Base-by-base conservation (phyloP, 345 rosid genomes). In the Leavenworthia alabamica region DNA sequence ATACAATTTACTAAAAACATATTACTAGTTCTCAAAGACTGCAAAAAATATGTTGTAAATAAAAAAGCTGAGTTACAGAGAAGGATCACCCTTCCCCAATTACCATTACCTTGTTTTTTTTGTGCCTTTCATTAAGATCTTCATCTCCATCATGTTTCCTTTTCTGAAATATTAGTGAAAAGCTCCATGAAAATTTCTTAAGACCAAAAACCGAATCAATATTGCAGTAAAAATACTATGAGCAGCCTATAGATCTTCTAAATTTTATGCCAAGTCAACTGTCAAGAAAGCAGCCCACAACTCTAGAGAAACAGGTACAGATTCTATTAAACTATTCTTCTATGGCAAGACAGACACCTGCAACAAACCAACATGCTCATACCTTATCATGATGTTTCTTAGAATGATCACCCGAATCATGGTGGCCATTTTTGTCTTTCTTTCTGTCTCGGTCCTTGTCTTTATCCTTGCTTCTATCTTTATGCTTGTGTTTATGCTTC, bases 21-120 rank as follows among this genome's bases (percentile, higher is more conserved):
- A 49, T 5, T 41, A 40, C 46, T 16, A 31, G 8, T 59, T 41
- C 37, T 67, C 36, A 39, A 24, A 33, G 14, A 42, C 36, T 58
- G 16, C 40, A 19, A 35, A 4, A 17, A 24, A 32, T 13, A 45
- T n/a, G 11, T n/a, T 24, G 46, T n/a, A n/a, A n/a, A n/a, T n/a
- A n/a, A 32, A 9, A 45, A 16, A 14, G n/a, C 9, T 24, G 46
- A 79, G n/a, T n/a, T n/a, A n/a, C n/a, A n/a, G n/a, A n/a, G n/a
- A n/a, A n/a, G n/a, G n/a, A n/a, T n/a, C n/a, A n/a, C n/a, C n/a
- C n/a, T n/a, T n/a, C n/a, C n/a, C n/a, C n/a, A n/a, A n/a, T n/a
- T n/a, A n/a, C n/a, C n/a, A n/a, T 81, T 82, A 93, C 99, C 99
- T 89, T 85, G 77, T 82, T 85, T 77, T 93, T 93, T 78, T 89